Percentiles rank a stretch among this genome's conserved stretches.
Evolutionary conservation across 75 land plant species (phyloP).

Genomic region (Cryptomeria japonica): DNA sequence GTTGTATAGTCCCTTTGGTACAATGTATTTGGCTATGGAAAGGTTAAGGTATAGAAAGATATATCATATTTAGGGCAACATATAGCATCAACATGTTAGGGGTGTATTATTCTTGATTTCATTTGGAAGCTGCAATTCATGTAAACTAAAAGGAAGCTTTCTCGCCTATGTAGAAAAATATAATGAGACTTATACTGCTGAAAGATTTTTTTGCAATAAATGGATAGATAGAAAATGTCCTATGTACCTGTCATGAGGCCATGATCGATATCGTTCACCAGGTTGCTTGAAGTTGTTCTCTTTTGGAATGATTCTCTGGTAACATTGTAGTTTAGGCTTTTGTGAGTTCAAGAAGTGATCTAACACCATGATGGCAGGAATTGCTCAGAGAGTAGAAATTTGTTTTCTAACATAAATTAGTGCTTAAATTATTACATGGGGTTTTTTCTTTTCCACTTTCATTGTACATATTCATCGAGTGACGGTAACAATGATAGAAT

Average conservation of each 20-base stretch:
- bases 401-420: not conserved
- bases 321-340: not conserved
- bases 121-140: not conserved
- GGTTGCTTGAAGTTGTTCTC: conserved; percentile 96
- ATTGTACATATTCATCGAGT: not conserved
- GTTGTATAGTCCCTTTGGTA: not conserved
- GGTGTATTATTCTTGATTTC: not conserved
- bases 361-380: not conserved
- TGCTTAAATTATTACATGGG: not conserved
- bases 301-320: conserved; percentile 72
- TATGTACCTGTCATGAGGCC: conserved; percentile 65
- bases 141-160: not conserved
- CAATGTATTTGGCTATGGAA: not conserved
- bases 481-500: not conserved
- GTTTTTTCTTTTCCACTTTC: not conserved
- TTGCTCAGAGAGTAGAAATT: not conserved
- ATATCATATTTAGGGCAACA: not conserved
- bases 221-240: not conserved
- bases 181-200: not conserved
- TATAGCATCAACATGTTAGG: not conserved
- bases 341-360: not conserved
- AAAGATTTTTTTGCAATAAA: too few relatives aligned
- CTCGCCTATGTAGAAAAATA: not conserved
- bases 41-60: not conserved
- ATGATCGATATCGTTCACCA: conserved; percentile 87